Evolutionary conservation across 805 yeast genomes (phyloP).

Genomic region (Phaffomyces antillensis): DNA sequence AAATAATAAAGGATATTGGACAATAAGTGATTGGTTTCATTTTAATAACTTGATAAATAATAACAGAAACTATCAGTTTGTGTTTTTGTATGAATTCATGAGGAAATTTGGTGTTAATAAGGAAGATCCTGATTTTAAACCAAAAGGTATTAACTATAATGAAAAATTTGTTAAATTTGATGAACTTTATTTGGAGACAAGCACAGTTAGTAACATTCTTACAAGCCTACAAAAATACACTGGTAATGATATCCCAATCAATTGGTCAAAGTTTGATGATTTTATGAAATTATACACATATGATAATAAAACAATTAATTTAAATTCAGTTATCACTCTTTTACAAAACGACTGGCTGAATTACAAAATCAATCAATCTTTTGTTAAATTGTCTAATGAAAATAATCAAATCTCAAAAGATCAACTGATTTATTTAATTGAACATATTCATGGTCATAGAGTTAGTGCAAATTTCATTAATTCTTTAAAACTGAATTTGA

Average conservation of each 20-base stretch:
- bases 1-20: constrained; percentile 58
- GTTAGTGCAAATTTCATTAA: constrained; percentile 30
- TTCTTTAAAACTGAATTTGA: constrained; percentile 22
- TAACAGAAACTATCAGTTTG: constrained; percentile 40
- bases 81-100: constrained; percentile 47
- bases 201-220: constrained; percentile 26
- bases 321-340: constrained; percentile 34
- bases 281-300: constrained; percentile 14
- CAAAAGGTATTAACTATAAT: constrained; percentile 30
- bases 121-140: constrained; percentile 7
- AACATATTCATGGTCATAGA: constrained; percentile 31
- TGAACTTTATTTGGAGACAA: constrained; percentile 24
- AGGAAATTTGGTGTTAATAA: constrained; percentile 35
- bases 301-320: constrained; percentile 25
- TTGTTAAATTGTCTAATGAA: constrained; percentile 25
- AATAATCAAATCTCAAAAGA: constrained; percentile 28
- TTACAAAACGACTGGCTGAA: constrained; percentile 34
- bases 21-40: constrained; percentile 63
- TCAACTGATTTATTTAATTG: constrained; percentile 28
- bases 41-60: constrained; percentile 53
- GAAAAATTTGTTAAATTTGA: constrained; percentile 33
- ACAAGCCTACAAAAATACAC: constrained; percentile 27
- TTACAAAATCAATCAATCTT: constrained; percentile 28
- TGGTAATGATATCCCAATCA: constrained; percentile 25
- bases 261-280: constrained; percentile 27